Evolutionary conservation across 768 basidiomycete species (phyloP), one percentile per base, ranked within the genome.

Genomic region (Vararia minispora): DNA sequence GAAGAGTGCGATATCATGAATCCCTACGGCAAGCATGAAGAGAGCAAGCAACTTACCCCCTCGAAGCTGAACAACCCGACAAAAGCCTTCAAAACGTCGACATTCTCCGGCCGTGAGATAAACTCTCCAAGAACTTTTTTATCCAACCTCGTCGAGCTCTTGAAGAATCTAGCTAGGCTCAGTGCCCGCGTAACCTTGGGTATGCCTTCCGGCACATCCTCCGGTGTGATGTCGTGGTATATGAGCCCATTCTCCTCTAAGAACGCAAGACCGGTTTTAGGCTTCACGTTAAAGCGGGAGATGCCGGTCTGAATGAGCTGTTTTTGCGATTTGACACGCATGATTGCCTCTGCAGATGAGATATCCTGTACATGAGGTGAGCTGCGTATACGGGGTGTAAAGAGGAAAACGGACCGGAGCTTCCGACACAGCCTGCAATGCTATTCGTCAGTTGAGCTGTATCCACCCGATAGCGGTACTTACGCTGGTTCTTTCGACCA

Each of bases 51-150:
- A 63, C 76, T 52, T 48, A 92, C 94, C 45, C 80, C 70, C 52
- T 79, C 74, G 59, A 97, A 98, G 57, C 95, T 85, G 52, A 95
- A 92, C 25, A 91, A 61, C 8, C 69, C 69, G 53, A 99, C 76
- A 58, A 91, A 98, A 14, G 84, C 85, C 55, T 76, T 86, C 35
- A 98, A 61, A 1, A 97, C 55, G 4, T 87, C 88, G 12, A 81
- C 53, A 49, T 91, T 88, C 33, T 95, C 91, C 8, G 86, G 84
- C 43, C 76, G 76, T 5, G 90, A 91, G 33, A 98, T 74, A 57
- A 76, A 98, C 53, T 98, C 95, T 2, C 95, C 95, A 0, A 99
- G 65, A 1, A 94, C 60, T 35, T 86, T 83, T 63, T 99, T 99
- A 58, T 99, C 92, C 22, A 98, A 65, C 32, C 84, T 66, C 5